Conservation (phyloP, 2,329 filamentous ascomycete species). For the Penicillium sp. region DNA sequence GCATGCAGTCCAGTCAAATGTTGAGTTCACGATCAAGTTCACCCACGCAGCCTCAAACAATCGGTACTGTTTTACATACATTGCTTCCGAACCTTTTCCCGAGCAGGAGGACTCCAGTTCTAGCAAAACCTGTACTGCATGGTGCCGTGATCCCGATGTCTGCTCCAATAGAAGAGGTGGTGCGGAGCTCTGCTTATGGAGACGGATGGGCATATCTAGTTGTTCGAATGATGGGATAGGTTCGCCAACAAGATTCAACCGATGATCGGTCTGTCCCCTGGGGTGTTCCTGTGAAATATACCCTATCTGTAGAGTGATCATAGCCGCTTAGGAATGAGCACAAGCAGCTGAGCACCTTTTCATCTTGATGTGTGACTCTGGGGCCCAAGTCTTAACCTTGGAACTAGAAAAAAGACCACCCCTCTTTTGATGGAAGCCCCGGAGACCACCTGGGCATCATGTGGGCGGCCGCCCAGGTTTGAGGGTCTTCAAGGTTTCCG, state of each 20-base stretch:
- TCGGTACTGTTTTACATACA: slow-evolving; percentile 75
- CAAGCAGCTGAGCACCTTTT: too few relatives aligned
- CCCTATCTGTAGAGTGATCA: too few relatives aligned
- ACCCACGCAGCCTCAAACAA: slow-evolving; percentile 60
- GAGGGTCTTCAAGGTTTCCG: too few relatives aligned
- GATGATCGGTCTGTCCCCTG: too few relatives aligned
- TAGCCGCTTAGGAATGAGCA: too few relatives aligned
- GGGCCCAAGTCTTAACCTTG: too few relatives aligned
- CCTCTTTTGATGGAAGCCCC: background rate
- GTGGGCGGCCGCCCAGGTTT: too few relatives aligned
- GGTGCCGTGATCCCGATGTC: slow-evolving; percentile 79
- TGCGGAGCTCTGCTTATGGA: slow-evolving; percentile 79
- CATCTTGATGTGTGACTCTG: too few relatives aligned
- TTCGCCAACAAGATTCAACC: background rate
- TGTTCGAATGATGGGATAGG: slow-evolving; percentile 66
- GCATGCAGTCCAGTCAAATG: slow-evolving; percentile 27
- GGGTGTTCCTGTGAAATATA: too few relatives aligned
- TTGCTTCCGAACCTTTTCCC: slow-evolving; percentile 83
- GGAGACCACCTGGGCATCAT: too few relatives aligned
- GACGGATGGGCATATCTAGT: slow-evolving; percentile 91
- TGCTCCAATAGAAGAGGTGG: slow-evolving; percentile 78
- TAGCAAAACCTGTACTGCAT: slow-evolving; percentile 83
- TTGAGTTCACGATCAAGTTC: slow-evolving; percentile 18
- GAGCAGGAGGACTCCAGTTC: slow-evolving; percentile 77
- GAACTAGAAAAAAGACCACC: too few relatives aligned